Evolutionary conservation across 1,139 yeast species (phyloP).

Genomic region (Yamadazyma epiphylla): DNA sequence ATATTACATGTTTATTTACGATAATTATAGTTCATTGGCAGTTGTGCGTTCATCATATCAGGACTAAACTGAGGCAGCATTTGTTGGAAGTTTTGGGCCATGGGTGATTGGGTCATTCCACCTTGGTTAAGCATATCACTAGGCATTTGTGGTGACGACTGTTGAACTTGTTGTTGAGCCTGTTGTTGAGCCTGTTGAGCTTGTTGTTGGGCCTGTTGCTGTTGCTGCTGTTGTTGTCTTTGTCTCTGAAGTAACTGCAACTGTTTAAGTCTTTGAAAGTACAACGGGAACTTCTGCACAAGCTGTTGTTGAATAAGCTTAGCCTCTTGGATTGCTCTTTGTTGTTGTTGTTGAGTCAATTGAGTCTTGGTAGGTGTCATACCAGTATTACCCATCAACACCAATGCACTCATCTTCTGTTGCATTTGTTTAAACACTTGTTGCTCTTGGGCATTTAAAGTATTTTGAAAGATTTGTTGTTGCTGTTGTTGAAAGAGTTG

Average conservation of each 20-base stretch:
- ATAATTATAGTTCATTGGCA: conserved; percentile 6
- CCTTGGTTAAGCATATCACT: conserved; percentile 1
- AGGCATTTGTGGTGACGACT: conserved; percentile 10
- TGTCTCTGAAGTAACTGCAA: conserved; percentile 40
- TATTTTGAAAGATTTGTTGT: conserved; percentile 43
- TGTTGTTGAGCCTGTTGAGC: conserved; percentile 13
- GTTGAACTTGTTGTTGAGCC: conserved; percentile 10
- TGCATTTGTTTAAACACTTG: conserved; percentile 43
- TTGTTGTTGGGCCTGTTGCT: conserved; percentile 15
- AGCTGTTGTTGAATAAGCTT: conserved; percentile 41
- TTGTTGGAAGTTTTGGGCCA: background rate
- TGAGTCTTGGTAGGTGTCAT: conserved; percentile 42
- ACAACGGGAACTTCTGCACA: conserved; percentile 40
- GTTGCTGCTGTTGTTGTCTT: conserved; percentile 23
- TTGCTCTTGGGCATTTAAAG: conserved; percentile 43
- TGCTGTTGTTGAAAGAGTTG: conserved; percentile 36
- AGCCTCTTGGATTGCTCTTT: conserved; percentile 45
- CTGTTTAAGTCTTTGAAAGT: conserved; percentile 42
- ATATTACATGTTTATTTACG: background rate
- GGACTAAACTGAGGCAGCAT: conserved; percentile 10
- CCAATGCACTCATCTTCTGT: conserved; percentile 38
- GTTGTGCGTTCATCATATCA: conserved; percentile 9
- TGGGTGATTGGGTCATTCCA: conserved; percentile 3
- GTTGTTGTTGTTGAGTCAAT: conserved; percentile 43
- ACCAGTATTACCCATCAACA: conserved; percentile 45